phyloP scores from a whole-genome alignment of 306 rosid genomes.

The Rosa chinensis region DNA sequence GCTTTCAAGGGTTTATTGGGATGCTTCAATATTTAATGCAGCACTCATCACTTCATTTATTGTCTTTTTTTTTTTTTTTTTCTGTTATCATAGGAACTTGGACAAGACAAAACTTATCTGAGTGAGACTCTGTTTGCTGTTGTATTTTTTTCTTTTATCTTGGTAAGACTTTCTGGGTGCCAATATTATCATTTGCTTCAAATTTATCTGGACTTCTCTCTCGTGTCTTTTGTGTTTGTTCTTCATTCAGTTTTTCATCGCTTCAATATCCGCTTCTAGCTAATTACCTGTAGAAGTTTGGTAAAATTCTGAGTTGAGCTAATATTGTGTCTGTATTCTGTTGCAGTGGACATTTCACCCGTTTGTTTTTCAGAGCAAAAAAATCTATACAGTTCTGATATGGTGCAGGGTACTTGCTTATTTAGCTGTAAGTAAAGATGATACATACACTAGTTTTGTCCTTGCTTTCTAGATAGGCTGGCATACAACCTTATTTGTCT shows the following conservation, averaged over 20 bases:
- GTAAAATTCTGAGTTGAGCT: constrained; percentile 4
- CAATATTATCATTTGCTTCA: background rate
- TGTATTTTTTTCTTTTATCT: constrained; percentile 63
- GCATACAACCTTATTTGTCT: background rate
- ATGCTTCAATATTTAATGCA: background rate
- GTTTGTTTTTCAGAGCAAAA: constrained; percentile 47
- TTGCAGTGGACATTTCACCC: constrained; percentile 66
- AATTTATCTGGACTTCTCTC: background rate
- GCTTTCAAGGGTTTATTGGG: background rate
- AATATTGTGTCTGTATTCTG: constrained; percentile 13
- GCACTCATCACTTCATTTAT: constrained; percentile 13
- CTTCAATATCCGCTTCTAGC: background rate
- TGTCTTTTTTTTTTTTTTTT: background rate
- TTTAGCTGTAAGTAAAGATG: constrained; percentile 41
- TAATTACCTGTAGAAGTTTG: background rate
- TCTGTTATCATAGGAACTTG: constrained; percentile 61
- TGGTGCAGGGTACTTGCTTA: constrained; percentile 61
- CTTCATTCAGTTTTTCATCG: background rate
- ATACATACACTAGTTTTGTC: background rate
- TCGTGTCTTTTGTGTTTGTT: background rate
- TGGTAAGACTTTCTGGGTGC: constrained; percentile 45
- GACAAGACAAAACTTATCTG: constrained; percentile 63
- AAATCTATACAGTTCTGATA: constrained; percentile 48
- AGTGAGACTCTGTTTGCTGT: constrained; percentile 68
- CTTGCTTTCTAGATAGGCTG: background rate